Evolutionary conservation across 306 rosid genomes (phyloP), one percentile per base, ranked within the genome.

Genomic region (Amphicarpaea edgeworthii): DNA sequence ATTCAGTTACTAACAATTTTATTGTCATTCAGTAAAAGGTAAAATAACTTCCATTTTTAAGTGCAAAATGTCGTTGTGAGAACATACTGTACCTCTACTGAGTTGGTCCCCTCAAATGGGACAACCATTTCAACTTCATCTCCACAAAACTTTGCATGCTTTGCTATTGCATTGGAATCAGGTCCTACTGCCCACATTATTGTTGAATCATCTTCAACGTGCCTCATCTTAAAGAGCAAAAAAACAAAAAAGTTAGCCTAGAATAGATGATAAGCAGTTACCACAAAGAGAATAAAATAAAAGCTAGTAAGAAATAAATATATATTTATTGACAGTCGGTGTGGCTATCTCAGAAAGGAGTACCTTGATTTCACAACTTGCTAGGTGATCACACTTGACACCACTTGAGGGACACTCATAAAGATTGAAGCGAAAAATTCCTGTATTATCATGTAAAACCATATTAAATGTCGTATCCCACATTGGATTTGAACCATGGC

Each of bases 351-450:
- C 30, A 41, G 11, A 60, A 67, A 62, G 34, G 71, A 47, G 69
- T 87, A 93, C 96, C 98, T 93, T 93, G 63, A 90, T 85, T 79
- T 93, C 98, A 77, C 98, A 90, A 79, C 88, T 82, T 24, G 93
- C 82, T 73, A 90, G 80, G 82, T 80, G 79, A 73, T 93, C 93
- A 65, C 79, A 90, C 88, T 90, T 93, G 81, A 90, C 90, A 80
- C 67, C 68, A 76, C 43, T 79, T 12, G 90, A 83, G 26, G 82
- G 84, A 61, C 75, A 80, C 79, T 87, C 91, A 19, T 84, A 93
- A 73, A 93, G 91, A 72, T 87, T 77, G 73, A 93, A 89, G 43
- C 92, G 88, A 50, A 90, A 77, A 47, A 51, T 85, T 80, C 94
- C 98, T 4, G 83, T 20, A 71, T 77, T 84, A 11, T 87, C 94